A percentile compares a stretch with the other conserved stretches of the same genome.
phyloP scores from a whole-genome alignment of 805 yeast genomes.

The Ogataea nonfermentans region DNA sequence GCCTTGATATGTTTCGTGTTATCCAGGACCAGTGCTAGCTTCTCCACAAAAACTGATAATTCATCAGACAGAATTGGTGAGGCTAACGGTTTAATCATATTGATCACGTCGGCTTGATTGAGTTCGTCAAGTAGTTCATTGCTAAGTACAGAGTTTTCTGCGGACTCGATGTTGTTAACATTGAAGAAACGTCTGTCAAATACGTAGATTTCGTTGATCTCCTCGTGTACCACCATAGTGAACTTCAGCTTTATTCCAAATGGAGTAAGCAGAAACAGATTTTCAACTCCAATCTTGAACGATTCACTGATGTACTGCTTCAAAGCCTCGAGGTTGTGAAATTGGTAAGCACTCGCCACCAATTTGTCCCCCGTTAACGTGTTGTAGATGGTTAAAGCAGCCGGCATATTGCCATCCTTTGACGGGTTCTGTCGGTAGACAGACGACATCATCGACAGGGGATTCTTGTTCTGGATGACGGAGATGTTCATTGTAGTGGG shows the following conservation, averaged over 20 bases:
- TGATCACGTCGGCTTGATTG: constrained; percentile 25
- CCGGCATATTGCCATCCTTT: constrained; percentile 17
- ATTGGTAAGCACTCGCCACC: constrained; percentile 37
- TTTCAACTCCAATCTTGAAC: constrained; percentile 40
- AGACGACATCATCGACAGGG: constrained; percentile 31
- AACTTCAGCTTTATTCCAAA: constrained; percentile 62
- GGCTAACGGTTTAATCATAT: constrained; percentile 34
- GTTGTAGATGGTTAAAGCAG: constrained; percentile 34
- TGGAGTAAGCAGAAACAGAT: constrained; percentile 56
- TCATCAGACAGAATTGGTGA: constrained; percentile 31
- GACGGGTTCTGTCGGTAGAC: constrained; percentile 19
- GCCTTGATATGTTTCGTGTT: constrained; percentile 23
- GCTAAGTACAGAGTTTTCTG: constrained; percentile 13
- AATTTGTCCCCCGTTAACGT: constrained; percentile 45
- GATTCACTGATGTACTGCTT: constrained; percentile 40
- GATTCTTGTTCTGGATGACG: constrained; percentile 20
- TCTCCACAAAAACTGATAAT: constrained; percentile 21
- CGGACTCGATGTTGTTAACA: constrained; percentile 22
- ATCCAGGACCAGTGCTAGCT: constrained; percentile 14
- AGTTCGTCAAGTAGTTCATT: constrained; percentile 27
- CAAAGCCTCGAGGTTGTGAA: constrained; percentile 42
- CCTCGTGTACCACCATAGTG: constrained; percentile 46
- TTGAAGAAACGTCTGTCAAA: constrained; percentile 61
- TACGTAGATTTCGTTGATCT: constrained; percentile 54
- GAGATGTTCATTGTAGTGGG: constrained; percentile 19